Evolutionary conservation across 1,284 basidiomycete species (phyloP).

Genomic region (Caloboletus inedulis): DNA sequence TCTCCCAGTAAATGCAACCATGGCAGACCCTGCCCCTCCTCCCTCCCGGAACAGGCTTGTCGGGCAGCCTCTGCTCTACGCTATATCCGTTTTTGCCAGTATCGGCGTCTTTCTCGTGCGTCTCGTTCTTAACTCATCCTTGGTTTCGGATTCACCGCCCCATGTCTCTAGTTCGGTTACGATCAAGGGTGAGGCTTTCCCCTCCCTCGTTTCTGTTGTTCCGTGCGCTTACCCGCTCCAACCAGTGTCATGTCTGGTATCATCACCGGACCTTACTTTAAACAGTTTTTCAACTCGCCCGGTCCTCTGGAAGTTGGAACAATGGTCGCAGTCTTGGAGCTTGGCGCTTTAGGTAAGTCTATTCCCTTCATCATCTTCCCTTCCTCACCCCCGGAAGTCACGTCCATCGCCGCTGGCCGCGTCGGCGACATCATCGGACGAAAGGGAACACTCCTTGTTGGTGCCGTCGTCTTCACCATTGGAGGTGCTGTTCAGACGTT

Average conservation of each 20-base stretch:
- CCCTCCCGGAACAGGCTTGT: constrained; percentile 56
- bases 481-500: constrained; percentile 92
- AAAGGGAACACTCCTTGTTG: constrained; percentile 82
- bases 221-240: constrained; percentile 32
- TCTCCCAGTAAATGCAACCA: constrained; percentile 40
- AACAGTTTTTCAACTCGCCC: constrained; percentile 78
- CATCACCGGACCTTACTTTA: constrained; percentile 92
- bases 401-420: constrained; percentile 85
- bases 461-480: constrained; percentile 84
- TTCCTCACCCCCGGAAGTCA: constrained; percentile 50
- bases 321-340: constrained; percentile 90
- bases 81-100: constrained; percentile 81
- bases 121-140: constrained; percentile 12
- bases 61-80: constrained; percentile 79
- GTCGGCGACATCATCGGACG: constrained; percentile 88
- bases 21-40: constrained; percentile 38
- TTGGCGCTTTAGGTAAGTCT: constrained; percentile 83
- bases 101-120: constrained; percentile 85
- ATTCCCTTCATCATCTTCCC: not conserved
- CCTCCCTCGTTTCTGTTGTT: not conserved
- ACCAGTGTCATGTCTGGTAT: constrained; percentile 84
- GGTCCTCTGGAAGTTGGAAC: constrained; percentile 68
- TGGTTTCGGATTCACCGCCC: constrained; percentile 12
- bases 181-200: constrained; percentile 72
- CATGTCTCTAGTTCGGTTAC: constrained; percentile 72